Evolutionary conservation across 2,329 filamentous ascomycete genomes (phyloP).

Genomic region (Aschersonia sp.): DNA sequence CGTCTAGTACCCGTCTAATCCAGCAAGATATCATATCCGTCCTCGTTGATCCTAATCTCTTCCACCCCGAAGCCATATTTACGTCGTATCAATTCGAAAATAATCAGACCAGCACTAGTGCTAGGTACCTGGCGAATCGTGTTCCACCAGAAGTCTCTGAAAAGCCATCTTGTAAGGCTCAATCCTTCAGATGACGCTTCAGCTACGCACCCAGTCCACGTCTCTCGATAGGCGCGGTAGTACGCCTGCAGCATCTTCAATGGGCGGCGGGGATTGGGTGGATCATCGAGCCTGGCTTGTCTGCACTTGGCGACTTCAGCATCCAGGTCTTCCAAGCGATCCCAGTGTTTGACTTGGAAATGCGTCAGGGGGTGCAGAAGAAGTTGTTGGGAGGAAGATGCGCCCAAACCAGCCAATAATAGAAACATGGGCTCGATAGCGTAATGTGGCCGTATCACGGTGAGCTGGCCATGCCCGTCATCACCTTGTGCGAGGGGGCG

Average conservation of each 20-base stretch:
- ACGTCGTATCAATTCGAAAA: slow-evolving; percentile 61
- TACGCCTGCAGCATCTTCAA: slow-evolving; percentile 49
- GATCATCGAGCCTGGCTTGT: slow-evolving; percentile 14
- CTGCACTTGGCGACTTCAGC: slow-evolving; percentile 36
- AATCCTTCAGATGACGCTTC: slow-evolving; percentile 42
- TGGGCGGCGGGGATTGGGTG: slow-evolving; percentile 17
- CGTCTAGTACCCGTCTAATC: slow-evolving; percentile 7
- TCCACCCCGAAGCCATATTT: slow-evolving; percentile 55
- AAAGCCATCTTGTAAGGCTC: slow-evolving; percentile 49
- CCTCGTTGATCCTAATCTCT: slow-evolving; percentile 48
- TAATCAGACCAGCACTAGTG: slow-evolving; percentile 63
- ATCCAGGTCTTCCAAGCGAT: slow-evolving; percentile 58
- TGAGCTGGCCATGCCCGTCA: slow-evolving; percentile 10
- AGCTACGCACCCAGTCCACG: slow-evolving; percentile 42
- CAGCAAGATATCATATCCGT: slow-evolving; percentile 59
- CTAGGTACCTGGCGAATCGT: slow-evolving; percentile 63
- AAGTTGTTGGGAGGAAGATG: slow-evolving; percentile 53
- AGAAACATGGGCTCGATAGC: slow-evolving; percentile 61
- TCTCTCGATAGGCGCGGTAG: slow-evolving; percentile 57
- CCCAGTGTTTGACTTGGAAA: slow-evolving; percentile 60
- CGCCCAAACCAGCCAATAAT: slow-evolving; percentile 51
- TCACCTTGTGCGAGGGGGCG: slow-evolving; percentile 15
- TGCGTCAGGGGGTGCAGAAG: slow-evolving; percentile 59
- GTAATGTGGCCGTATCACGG: slow-evolving; percentile 58
- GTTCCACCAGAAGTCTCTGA: slow-evolving; percentile 57